Evolutionary conservation across 352 stramenopile species (phyloP).

Genomic region (Elongisporangium undulatum): DNA sequence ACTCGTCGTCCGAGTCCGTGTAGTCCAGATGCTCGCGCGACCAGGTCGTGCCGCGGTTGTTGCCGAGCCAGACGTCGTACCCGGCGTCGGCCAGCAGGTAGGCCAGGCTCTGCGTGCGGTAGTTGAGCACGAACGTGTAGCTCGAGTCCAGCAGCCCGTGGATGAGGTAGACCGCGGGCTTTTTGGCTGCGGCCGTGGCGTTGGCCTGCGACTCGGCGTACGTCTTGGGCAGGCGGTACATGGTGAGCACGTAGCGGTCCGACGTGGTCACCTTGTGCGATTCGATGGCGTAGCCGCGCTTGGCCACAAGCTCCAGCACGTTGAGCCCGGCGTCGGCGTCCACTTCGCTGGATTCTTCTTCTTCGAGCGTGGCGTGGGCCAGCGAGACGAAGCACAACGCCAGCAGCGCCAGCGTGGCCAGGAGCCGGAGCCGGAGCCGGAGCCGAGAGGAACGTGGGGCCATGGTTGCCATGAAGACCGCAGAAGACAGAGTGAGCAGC

Average conservation of each 20-base stretch:
- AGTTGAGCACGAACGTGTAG: slow-evolving; percentile 62
- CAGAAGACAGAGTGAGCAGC: neutral
- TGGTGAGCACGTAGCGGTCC: slow-evolving; percentile 59
- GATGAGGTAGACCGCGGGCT: slow-evolving; percentile 55
- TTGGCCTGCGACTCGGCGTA: slow-evolving; percentile 41
- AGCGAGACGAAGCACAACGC: neutral
- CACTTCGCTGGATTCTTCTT: slow-evolving; percentile 12
- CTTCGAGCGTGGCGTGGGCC: neutral
- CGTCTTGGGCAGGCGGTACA: slow-evolving; percentile 57
- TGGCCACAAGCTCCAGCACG: slow-evolving; percentile 40
- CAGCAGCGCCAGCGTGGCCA: neutral
- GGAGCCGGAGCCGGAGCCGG: too few relatives aligned
- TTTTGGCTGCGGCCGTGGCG: slow-evolving; percentile 20
- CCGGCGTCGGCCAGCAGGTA: slow-evolving; percentile 53
- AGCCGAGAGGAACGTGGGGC: neutral
- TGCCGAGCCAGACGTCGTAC: slow-evolving; percentile 68
- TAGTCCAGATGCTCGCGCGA: slow-evolving; percentile 50
- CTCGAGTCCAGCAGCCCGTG: slow-evolving; percentile 59
- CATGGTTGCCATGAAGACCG: neutral
- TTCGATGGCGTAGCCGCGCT: slow-evolving; percentile 50
- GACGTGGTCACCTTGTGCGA: slow-evolving; percentile 51
- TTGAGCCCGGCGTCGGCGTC: slow-evolving; percentile 41
- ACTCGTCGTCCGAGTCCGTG: slow-evolving; percentile 31
- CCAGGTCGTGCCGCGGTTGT: slow-evolving; percentile 67
- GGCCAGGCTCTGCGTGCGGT: slow-evolving; percentile 49